Evolutionary conservation across 306 rosid species (phyloP), one percentile per base, ranked within the genome.

Genomic region (Quercus suber): DNA sequence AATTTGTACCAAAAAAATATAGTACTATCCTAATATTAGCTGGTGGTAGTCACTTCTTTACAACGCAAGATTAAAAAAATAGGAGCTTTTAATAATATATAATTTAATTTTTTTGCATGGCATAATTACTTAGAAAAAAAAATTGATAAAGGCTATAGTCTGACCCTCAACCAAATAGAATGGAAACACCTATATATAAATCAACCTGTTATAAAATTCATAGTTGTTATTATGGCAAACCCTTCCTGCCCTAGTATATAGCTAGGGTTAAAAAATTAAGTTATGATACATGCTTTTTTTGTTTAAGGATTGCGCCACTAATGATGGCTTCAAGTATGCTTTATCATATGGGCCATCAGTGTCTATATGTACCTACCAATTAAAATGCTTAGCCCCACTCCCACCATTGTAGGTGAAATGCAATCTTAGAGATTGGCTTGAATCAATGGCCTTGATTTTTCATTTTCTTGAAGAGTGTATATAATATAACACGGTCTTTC

Each of bases 321-420:
- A 86, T 86, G 80, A 86, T 86, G 84, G 76, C 64, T 17, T 64
- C 23, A 58, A 53, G 82, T 70, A 57, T 18, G 79, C 68, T 71
- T 69, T 74, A 73, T n/a, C 75, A 60, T 60, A 27, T 52, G 68
- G 65, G 78, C 64, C 79, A 80, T 80, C 81, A 72, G 30, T 75
- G 25, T 80, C 69, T 67, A 76, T 64, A 55, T 77, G 17, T 65
- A 65, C 73, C 87, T 60, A 69, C 33, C 76, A 35, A n/a, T n/a
- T n/a, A 55, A 70, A 71, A 11, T 20, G 11, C 31, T 30, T 72
- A 31, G 71, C 7, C 78, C 82, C 82, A 76, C 55, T 71, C 31
- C 55, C 65, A 41, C 57, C 81, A 20, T 60, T 11, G 65, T 73
- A 58, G 23, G 73, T 49, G 55, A 35, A 70, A 58, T 14, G 14